Evolutionary conservation across 805 yeast genomes (phyloP).

Genomic region (Kuraishia floccosa): DNA sequence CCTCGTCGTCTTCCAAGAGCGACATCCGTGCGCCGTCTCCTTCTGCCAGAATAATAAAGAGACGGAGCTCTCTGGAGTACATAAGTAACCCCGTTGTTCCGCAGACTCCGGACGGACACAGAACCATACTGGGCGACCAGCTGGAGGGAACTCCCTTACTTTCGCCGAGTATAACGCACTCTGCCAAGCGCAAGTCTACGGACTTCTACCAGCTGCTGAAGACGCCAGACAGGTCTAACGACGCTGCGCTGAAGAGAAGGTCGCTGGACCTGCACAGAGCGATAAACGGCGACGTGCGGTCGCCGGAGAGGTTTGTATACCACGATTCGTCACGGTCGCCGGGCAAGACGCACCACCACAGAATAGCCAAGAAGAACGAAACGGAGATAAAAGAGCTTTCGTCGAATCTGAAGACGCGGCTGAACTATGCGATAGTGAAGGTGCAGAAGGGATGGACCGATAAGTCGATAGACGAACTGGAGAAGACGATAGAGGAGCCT

Average conservation of each 20-base stretch:
- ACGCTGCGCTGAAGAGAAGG: constrained; percentile 14
- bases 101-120: constrained; percentile 17
- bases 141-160: constrained; percentile 19
- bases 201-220: constrained; percentile 22
- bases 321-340: no score
- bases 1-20: no score
- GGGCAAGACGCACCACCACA: constrained; percentile 16
- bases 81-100: constrained; percentile 7
- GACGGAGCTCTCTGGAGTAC: constrained; percentile 1
- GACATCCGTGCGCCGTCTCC: no score
- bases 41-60: not conserved
- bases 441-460: constrained; percentile 23
- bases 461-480: constrained; percentile 16
- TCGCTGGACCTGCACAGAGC: constrained; percentile 19
- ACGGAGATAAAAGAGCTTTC: constrained; percentile 22
- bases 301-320: constrained; percentile 8
- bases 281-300: constrained; percentile 8
- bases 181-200: constrained; percentile 16
- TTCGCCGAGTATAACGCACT: constrained; percentile 21
- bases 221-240: constrained; percentile 13
- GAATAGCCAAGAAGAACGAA: constrained; percentile 17
- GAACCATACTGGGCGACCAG: constrained; percentile 12
- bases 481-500: constrained; percentile 9
- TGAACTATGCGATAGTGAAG: constrained; percentile 23
- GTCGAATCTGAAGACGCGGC: constrained; percentile 21